Base-by-base conservation (phyloP, 2,329 filamentous ascomycete species). In the Trichoderma aggressivum region DNA sequence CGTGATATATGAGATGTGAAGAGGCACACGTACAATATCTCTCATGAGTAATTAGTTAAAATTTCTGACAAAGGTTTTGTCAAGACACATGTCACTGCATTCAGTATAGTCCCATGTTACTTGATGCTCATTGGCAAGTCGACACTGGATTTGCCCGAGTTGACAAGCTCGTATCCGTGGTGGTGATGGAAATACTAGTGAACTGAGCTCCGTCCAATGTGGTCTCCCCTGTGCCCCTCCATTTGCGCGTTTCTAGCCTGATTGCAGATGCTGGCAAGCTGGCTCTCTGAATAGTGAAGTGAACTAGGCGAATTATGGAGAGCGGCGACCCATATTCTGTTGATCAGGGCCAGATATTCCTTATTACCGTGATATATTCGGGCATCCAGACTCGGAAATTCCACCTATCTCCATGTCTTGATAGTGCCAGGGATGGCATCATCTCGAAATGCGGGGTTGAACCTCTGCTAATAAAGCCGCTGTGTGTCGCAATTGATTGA, bases 351-450 rank as follows among this genome's bases (percentile, higher is more conserved):
- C 10, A 30, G 18, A 43, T 43, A 7, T 43, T 7, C 39, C 39
- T 60, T 69, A 53, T 69, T 53, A 14, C 66, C 56, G 66, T 30
- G 7, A 47, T 11, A 14, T 34, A 21, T 6, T 53, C 47, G 47
- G 47, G 21, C 7, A 24, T 53, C n/a, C 21, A 53, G 47, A 14
- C 26, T 58, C 66, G 66, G 24, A 39, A 36, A 50, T 69, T 24
- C n/a, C 39, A 34, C 43, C 56, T 50, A 69, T 69, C 56, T 60
- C 66, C 66, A 56, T 60, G 16, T 36, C 16, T 69, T 69, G 43
- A 61, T 53, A 30, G 56, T 69, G 56, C 66, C 26, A 69, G 60
- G 28, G 34, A 69, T 70, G 59, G 67, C 67, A 70, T 63, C 67
- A 63, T 55, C 34, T 16, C 39, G 8, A 30, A 56, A 58, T 70